phyloP scores from a whole-genome alignment of 2,329 filamentous ascomycete species.

The Pseudogymnoascus sp. region DNA sequence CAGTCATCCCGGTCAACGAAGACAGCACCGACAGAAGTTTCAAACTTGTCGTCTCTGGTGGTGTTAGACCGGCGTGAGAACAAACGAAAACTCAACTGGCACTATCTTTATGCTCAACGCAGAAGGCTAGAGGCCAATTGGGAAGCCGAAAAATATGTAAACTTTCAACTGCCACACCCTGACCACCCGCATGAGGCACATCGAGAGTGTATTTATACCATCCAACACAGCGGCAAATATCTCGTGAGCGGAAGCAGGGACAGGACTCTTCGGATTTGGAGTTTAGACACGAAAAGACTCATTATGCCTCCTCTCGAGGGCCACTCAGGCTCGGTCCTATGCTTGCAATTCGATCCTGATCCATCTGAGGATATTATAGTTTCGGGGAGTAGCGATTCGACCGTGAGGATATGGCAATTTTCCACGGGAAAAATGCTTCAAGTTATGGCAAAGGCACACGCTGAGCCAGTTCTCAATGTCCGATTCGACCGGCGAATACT shows the following conservation, averaged over 20 bases:
- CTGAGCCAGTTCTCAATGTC: constrained; percentile 87
- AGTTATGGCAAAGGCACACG: constrained; percentile 66
- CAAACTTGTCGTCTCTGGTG: constrained; percentile 26
- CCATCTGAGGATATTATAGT: constrained; percentile 87
- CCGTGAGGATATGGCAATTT: constrained; percentile 86
- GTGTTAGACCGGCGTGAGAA: constrained; percentile 43
- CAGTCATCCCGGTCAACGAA: neutral
- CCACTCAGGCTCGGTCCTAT: constrained; percentile 81
- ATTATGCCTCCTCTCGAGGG: constrained; percentile 63
- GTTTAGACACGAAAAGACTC: constrained; percentile 73
- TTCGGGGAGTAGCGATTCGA: constrained; percentile 86
- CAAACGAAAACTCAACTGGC: constrained; percentile 72
- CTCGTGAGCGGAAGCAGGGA: constrained; percentile 92
- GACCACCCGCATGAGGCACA: constrained; percentile 74
- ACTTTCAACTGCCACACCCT: constrained; percentile 87
- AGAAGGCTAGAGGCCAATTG: constrained; percentile 82
- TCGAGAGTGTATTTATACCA: constrained; percentile 85
- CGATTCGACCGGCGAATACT: constrained; percentile 85
- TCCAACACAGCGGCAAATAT: constrained; percentile 79
- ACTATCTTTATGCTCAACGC: constrained; percentile 84
- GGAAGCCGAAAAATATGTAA: constrained; percentile 71
- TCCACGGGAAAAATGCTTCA: constrained; percentile 80
- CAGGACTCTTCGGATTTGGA: constrained; percentile 80
- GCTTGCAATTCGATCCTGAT: constrained; percentile 86
- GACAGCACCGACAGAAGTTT: neutral